phyloP scores from a whole-genome alignment of 73 alveolate species.

The Diophrys appendiculata region DNA sequence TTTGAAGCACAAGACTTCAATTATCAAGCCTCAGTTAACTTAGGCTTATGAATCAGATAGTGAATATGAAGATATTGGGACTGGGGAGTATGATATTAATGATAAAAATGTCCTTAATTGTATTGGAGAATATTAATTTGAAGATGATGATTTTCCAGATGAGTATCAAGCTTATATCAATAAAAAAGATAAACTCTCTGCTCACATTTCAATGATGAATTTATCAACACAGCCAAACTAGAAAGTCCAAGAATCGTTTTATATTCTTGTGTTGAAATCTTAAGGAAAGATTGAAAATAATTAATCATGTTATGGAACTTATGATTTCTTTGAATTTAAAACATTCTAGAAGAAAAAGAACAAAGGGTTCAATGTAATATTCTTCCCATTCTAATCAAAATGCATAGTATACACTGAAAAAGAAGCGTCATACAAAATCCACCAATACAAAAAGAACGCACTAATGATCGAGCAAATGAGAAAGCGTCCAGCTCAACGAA shows the following conservation, averaged over 20 bases:
- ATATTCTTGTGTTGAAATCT: background rate
- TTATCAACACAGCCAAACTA: background rate
- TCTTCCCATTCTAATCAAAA: background rate
- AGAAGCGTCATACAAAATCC: background rate
- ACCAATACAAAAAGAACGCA: too few relatives aligned
- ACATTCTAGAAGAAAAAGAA: background rate
- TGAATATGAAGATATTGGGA: background rate
- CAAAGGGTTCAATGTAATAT: background rate
- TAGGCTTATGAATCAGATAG: background rate
- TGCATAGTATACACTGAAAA: background rate
- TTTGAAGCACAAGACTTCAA: background rate
- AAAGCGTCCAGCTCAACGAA: too few relatives aligned
- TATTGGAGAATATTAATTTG: background rate
- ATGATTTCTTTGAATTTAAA: background rate
- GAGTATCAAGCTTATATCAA: background rate
- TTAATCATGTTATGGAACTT: background rate
- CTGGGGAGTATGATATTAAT: background rate
- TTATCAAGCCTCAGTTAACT: background rate
- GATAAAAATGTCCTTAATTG: background rate
- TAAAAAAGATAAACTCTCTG: background rate
- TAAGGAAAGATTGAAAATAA: background rate
- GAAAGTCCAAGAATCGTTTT: background rate
- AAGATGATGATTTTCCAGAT: background rate
- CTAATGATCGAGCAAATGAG: too few relatives aligned
- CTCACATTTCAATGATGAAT: background rate